Conservation (phyloP, 352 stramenopile species). For the Phytophthora pinifolia region DNA sequence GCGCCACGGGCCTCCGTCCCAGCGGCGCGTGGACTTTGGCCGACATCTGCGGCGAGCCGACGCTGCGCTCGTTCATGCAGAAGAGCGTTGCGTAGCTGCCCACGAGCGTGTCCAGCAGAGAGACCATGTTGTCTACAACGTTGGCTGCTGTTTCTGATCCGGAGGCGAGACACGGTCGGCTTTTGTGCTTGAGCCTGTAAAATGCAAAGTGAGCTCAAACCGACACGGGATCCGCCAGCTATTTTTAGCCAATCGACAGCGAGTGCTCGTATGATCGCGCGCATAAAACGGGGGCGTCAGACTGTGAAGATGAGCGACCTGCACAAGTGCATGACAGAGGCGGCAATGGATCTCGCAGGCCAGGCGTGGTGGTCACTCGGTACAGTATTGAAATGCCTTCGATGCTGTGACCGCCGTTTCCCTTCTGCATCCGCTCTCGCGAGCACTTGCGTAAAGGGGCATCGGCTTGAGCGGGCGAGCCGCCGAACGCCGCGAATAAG, state of each 20-base stretch:
- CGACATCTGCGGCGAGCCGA: constrained; percentile 28
- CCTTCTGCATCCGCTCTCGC: too few relatives aligned
- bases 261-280: constrained; percentile 2
- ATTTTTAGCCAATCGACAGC: constrained; percentile 32
- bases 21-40: constrained; percentile 35
- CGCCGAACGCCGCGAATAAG: too few relatives aligned
- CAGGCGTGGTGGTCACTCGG: too few relatives aligned
- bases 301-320: constrained; percentile 15
- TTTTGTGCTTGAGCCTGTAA: constrained; percentile 17
- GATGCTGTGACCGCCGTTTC: too few relatives aligned
- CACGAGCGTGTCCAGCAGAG: constrained; percentile 29
- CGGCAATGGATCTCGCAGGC: not conserved
- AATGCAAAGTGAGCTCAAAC: constrained; percentile 30
- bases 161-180: not conserved
- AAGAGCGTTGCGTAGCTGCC: constrained; percentile 44
- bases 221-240: constrained; percentile 13
- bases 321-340: not conserved
- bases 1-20: not conserved
- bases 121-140: constrained; percentile 11
- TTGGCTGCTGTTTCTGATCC: not conserved
- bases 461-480: not conserved
- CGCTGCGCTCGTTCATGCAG: constrained; percentile 39
- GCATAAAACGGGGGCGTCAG: constrained; percentile 12
- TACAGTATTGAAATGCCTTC: too few relatives aligned
- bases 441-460: not conserved